These are phyloP conservation scores for Podaxis sp. DNA, from an alignment of 768 basidiomycete genomes.

Conservation along the genomic window DNA sequence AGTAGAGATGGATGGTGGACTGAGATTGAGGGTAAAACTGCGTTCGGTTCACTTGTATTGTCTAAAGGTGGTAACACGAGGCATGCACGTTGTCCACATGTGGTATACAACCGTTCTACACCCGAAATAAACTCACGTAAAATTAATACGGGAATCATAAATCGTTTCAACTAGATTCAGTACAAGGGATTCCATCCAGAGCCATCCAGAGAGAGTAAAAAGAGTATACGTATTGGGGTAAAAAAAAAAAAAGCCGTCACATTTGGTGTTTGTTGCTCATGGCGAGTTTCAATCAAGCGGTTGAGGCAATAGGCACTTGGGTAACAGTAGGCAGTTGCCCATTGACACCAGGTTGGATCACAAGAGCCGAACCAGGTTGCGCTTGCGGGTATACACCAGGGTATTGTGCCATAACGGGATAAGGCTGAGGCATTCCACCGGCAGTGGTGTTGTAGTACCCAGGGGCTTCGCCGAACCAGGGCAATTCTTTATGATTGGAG, in stretches of 20 bases:
- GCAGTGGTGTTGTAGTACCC: constrained; percentile 53
- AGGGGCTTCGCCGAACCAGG: constrained; percentile 76
- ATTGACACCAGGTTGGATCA: constrained; percentile 66
- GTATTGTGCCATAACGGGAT: constrained; percentile 27
- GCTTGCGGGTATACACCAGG: constrained; percentile 24
- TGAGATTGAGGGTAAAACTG: constrained; percentile 4
- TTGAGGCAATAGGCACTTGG: constrained; percentile 35
- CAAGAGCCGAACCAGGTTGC: constrained; percentile 57
- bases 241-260: neutral
- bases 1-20: constrained; percentile 8
- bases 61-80: constrained; percentile 8
- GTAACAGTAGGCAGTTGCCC: constrained; percentile 62
- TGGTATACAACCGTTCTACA: neutral
- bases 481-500: constrained; percentile 45
- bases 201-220: neutral
- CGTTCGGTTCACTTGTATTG: neutral
- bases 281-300: neutral
- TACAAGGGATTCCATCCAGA: neutral
- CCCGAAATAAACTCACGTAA: neutral
- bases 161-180: constrained; percentile 1
- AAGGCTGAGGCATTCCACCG: constrained; percentile 32
- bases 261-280: neutral
- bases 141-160: neutral
- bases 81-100: constrained; percentile 14
- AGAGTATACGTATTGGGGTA: neutral